Conservation (phyloP, 164 flowering plant genomes). For the Taxillus chinensis region DNA sequence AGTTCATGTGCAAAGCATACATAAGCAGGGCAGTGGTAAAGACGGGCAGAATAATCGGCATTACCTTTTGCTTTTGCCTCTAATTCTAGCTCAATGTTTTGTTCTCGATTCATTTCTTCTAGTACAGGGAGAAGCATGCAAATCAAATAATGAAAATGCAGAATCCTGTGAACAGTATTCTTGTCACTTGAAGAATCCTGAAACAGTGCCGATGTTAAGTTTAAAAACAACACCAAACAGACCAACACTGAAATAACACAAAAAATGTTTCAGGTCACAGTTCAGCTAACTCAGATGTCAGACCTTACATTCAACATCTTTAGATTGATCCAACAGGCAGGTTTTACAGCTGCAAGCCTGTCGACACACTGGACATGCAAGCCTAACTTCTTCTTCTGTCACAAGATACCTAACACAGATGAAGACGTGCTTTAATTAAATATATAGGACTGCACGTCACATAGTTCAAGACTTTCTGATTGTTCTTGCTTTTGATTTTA, state of each 20-base stretch:
- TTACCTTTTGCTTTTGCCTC: conserved; percentile 59
- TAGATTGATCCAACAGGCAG: conserved; percentile 31
- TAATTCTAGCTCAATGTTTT: conserved; percentile 40
- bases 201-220: conserved; percentile 8
- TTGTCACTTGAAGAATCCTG: conserved; percentile 34
- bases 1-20: conserved; percentile 2
- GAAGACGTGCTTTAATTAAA: not conserved
- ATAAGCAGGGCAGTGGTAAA: not conserved
- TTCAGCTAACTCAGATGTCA: conserved; percentile 13
- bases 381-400: conserved; percentile 42
- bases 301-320: conserved; percentile 47
- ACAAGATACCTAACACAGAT: conserved; percentile 31
- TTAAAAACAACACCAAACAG: conserved; percentile 6
- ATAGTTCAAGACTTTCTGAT: too few species aligned
- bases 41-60: not conserved
- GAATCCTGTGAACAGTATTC: conserved; percentile 27
- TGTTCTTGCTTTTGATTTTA: too few species aligned
- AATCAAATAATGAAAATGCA: conserved; percentile 50
- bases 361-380: conserved; percentile 66
- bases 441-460: too few species aligned
- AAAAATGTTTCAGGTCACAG: not conserved
- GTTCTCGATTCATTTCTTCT: conserved; percentile 47
- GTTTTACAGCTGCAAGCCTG: conserved; percentile 55
- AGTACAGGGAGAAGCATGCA: conserved; percentile 64
- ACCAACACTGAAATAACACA: not conserved